Evolutionary conservation across 2,329 filamentous ascomycete genomes (phyloP).

Genomic region (Botrytis sinoallii): DNA sequence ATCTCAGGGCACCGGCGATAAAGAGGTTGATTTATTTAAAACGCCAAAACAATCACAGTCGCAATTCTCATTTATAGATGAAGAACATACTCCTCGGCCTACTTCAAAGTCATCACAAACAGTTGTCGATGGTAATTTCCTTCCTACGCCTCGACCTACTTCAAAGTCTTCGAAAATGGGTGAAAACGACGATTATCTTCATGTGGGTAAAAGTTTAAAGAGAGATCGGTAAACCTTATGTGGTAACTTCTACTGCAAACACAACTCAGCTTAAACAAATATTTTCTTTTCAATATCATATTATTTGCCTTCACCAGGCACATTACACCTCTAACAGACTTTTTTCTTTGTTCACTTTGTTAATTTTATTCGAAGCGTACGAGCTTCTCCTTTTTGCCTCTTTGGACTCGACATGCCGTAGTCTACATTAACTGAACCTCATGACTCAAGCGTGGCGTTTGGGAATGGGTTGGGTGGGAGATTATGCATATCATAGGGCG

Average conservation of each 20-base stretch:
- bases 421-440: slow-evolving; percentile 2
- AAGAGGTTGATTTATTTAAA: slow-evolving; percentile 31
- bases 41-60: slow-evolving; percentile 32
- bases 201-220: neutral
- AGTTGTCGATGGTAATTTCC: neutral
- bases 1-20: slow-evolving; percentile 26
- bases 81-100: slow-evolving; percentile 14
- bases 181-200: neutral
- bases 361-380: neutral
- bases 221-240: neutral
- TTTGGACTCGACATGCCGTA: neutral
- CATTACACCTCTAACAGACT: slow-evolving; percentile 1
- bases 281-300: slow-evolving; percentile 17
- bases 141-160: slow-evolving; percentile 9
- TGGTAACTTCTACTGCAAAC: neutral
- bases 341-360: slow-evolving; percentile 8
- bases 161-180: neutral
- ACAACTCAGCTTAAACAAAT: neutral
- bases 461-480: neutral
- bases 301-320: slow-evolving; percentile 14
- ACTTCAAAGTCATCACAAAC: neutral
- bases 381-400: neutral
- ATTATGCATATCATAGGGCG: slow-evolving; percentile 12
- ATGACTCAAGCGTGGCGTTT: slow-evolving; percentile 19
- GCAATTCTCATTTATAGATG: slow-evolving; percentile 17